A percentile compares a stretch with the other conserved stretches of the same genome.
phyloP scores from a whole-genome alignment of 1,139 yeast species.

The Candida albicans region DNA sequence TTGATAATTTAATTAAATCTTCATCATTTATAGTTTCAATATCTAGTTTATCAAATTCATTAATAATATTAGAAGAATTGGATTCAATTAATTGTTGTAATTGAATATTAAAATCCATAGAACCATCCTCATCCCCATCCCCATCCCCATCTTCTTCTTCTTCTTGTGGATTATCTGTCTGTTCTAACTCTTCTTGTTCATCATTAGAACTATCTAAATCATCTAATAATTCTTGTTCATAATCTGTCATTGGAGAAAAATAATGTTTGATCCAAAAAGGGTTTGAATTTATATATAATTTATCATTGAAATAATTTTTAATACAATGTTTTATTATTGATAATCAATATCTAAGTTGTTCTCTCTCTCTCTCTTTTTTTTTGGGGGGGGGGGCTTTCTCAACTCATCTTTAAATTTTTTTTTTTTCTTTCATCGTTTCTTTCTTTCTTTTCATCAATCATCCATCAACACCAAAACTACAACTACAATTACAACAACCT shows the following conservation, averaged over 20 bases:
- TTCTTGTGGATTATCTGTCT: constrained; percentile 7
- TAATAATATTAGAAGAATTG: constrained; percentile 9
- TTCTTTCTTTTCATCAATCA: neutral
- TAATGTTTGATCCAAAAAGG: neutral
- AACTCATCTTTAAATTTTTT: too few relatives aligned
- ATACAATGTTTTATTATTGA: too few relatives aligned
- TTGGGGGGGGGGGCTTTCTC: too few relatives aligned
- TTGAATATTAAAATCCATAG: constrained; percentile 13
- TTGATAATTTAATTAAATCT: constrained; percentile 23
- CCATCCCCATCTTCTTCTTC: constrained; percentile 4
- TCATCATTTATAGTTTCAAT: constrained; percentile 15
- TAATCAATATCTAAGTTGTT: too few relatives aligned
- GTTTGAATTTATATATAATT: neutral
- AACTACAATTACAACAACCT: neutral
- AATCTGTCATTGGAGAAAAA: constrained; percentile 20
- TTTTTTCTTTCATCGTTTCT: too few relatives aligned
- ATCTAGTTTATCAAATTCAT: constrained; percentile 16
- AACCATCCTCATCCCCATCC: neutral
- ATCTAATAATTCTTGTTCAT: constrained; percentile 34
- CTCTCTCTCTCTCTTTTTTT: too few relatives aligned
- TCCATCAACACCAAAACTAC: neutral
- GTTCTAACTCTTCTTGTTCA: constrained; percentile 10
- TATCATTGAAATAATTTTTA: too few relatives aligned
- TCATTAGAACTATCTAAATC: constrained; percentile 33
- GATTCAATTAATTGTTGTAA: constrained; percentile 13